Evolutionary conservation across 2,329 filamentous ascomycete species (phyloP), one percentile per base, ranked within the genome.

Genomic region (Colletotrichum simmondsii): DNA sequence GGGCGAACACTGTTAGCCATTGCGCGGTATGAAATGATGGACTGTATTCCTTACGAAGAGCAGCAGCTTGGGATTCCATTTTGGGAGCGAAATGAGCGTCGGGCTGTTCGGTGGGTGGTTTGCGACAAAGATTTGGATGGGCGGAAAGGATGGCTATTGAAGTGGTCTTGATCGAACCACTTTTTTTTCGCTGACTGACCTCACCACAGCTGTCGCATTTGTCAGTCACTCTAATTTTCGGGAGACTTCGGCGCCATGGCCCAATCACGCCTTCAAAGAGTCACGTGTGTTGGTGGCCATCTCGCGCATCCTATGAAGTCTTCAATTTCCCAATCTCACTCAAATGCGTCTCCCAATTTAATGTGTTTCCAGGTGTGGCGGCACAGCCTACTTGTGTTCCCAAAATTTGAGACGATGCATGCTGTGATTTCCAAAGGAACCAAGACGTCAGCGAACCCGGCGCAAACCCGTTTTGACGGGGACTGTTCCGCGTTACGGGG

Each of bases 31-130:
- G 42, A 30, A 14, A 49, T 14, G 2, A n/a, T 42, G 8, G 6
- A 8, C n/a, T 2, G 7, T 24, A 16, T 62, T n/a, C 70, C 79
- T 75, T 75, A 82, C 80, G 76, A 46, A 80, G 77, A 59, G 78
- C 69, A 54, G 75, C 72, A 73, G 76, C 75, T 73, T 77, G 74
- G 28, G 80, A 78, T 37, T 79, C 77, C 80, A 82, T 81, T 74
- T 30, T 71, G 56, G 5, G 37, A 24, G 22, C 52, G 16, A 49
- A 71, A 63, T 68, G 68, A 61, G 54, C 65, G 60, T 66, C 42
- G 66, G 16, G 28, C 14, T 56, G 61, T 46, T 65, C 28, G 35
- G 24, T 35, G 49, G n/a, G 22, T 57, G 28, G 16, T 28, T 52
- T 63, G 64, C 60, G 61, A 69, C 57, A 57, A 57, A 57, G 42